Evolutionary conservation across 345 rosid genomes (phyloP).

Genomic region (Fremontodendron californicum): DNA sequence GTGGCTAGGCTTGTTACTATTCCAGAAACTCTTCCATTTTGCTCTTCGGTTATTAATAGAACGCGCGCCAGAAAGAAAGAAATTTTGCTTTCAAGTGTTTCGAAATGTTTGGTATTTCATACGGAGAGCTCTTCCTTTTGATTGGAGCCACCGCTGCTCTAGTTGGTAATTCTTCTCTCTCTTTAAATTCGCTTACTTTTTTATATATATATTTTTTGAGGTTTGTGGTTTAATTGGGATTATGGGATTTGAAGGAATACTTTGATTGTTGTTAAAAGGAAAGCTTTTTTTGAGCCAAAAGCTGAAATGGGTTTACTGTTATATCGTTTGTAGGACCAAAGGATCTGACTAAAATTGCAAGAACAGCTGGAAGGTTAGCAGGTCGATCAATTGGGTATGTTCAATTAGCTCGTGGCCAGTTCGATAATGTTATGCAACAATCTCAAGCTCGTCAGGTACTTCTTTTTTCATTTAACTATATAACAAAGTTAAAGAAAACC

Average conservation of each 20-base stretch:
- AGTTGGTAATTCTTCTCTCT: constrained; percentile 38
- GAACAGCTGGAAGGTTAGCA: constrained; percentile 72
- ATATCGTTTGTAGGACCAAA: constrained; percentile 52
- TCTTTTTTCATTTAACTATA: neutral
- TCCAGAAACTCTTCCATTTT: neutral
- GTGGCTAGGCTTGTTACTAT: neutral
- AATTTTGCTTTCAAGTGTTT: neutral
- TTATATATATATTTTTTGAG: neutral
- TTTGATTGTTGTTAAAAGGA: neutral
- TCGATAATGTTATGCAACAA: constrained; percentile 75
- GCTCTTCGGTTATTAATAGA: neutral
- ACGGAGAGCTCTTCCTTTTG: constrained; percentile 59
- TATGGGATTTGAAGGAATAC: neutral
- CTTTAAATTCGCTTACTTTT: neutral
- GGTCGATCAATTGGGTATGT: constrained; percentile 84
- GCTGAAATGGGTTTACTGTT: constrained; percentile 4
- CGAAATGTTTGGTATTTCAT: constrained; percentile 60
- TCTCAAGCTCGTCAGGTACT: constrained; percentile 86
- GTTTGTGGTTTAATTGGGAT: neutral
- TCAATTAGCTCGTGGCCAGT: constrained; percentile 80
- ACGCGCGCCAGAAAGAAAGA: neutral
- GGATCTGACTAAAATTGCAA: constrained; percentile 72
- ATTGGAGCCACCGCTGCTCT: constrained; percentile 65
- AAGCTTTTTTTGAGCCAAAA: neutral
- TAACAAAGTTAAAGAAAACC: neutral